These are phyloP conservation scores for Durio zibethinus DNA, from an alignment of 345 rosid species.

Conservation along the genomic window DNA sequence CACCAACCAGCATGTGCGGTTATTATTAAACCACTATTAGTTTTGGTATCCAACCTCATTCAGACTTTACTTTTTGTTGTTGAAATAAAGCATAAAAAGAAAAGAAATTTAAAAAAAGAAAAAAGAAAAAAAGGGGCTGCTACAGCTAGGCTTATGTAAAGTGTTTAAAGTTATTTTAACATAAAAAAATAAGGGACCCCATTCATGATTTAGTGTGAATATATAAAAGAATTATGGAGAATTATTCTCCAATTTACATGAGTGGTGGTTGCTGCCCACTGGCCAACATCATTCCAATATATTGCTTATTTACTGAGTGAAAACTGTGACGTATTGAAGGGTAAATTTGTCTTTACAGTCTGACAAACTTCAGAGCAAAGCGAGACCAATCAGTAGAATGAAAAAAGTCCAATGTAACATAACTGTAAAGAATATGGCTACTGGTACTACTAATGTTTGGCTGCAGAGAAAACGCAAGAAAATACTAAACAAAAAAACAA, in stretches of 20 bases:
- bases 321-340: neutral
- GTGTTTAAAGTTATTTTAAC: too few relatives aligned
- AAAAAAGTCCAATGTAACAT: neutral
- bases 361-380: neutral
- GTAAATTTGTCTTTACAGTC: neutral
- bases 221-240: too few relatives aligned
- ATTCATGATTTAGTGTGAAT: too few relatives aligned
- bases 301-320: too few relatives aligned
- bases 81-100: neutral
- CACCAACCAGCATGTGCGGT: neutral
- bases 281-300: neutral
- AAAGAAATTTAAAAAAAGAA: neutral
- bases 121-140: neutral
- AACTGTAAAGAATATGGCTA: neutral
- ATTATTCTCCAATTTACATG: too few relatives aligned
- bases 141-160: neutral
- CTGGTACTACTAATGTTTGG: neutral
- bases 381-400: neutral
- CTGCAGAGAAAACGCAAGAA: slow-evolving; percentile 1
- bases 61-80: neutral
- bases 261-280: too few relatives aligned
- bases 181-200: too few relatives aligned
- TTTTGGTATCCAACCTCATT: neutral
- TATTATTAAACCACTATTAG: too few relatives aligned
- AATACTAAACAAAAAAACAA: neutral